Base-by-base conservation (phyloP, 768 basidiomycete species). In the Rhodotorula kratochvilovae region DNA sequence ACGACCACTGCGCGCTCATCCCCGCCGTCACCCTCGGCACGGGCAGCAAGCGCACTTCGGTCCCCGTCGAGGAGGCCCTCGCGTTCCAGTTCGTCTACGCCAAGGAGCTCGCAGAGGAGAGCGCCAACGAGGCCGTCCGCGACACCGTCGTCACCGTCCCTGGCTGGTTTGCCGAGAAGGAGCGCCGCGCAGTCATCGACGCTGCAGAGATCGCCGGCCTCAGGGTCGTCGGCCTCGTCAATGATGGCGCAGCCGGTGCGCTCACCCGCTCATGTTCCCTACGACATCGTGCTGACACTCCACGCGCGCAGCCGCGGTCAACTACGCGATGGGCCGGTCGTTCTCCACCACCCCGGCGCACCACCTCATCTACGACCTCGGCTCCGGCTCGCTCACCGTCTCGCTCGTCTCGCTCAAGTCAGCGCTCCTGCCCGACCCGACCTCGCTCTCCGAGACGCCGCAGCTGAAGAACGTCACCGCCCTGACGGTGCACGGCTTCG, bases 241-340 rank as follows among this genome's bases (percentile, higher is more conserved):
- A 93, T 76, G 96, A 99, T 76, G 95, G 95, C 36, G 87, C 91
- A 0, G 91, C 93, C 4, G 78, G 81, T 82, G 61, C 46, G 57
- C 39, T 69, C n/a, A 4, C 3, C 13, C 33, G 21, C 35, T 23
- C 23, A 6, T 19, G n/a, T 43, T 29, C 27, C 2, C 27, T 55
- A 5, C 16, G 7, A 39, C 4, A 35, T 33, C 23, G 4, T 12
- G 27, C 53, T 21, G 23, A 48, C 39, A 17, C 33, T 56, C 12
- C 7, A 12, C 25, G 13, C 27, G 12, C 15, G 66, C 78, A 80
- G 89, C 94, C n/a, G 96, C 92, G 23, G 85, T 98, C 76, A 99
- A 99, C 82, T 99, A 91, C 78, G 96, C 96, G 54, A 96, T 98
- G 92, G 92, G 93, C 3, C 87, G 95, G 59, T 84, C 87, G 3